Base-by-base conservation (phyloP, 345 rosid genomes). In the Streptanthus diversifolius region DNA sequence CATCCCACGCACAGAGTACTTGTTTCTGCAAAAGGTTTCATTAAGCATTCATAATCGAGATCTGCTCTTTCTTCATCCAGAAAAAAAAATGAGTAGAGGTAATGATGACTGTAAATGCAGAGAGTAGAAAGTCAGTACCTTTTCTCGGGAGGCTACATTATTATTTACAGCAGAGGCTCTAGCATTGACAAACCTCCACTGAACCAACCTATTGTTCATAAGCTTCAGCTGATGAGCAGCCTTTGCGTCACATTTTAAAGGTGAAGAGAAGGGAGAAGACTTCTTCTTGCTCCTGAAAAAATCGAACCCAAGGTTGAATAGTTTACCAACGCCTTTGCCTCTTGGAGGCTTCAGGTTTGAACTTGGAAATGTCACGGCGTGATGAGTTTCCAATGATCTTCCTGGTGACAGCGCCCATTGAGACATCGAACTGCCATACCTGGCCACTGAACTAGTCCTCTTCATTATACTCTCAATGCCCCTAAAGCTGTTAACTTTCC, bases 351-450 rank as follows among this genome's bases (percentile, higher is more conserved):
- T 93, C 80, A 83, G 70, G 75, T 68, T 85, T 5, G 87, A 86
- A 73, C 87, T 87, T 0, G 89, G 84, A 65, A 68, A 25, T 0
- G 79, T 72, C 66, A 79, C 72, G 25, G 73, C 81, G 80, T 48
- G 54, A 48, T 88, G 88, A 54, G 70, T 75, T 70, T 88, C 93
- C 39, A 85, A 77, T 5, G 93, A 83, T 62, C 96, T 74, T 66
- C 95, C 93, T 0, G 95, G 95, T 11, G 98, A 93, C 30, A 88
- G 45, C 1, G 96, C 95, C 96, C 96, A 90, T 44, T 86, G 97
- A 8, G 91, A 88, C 60, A 76, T 76, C 0, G 85, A 80, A 71
- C 82, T 81, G 8, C 84, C 85, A 30, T 82, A 80, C 8, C 84
- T 83, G 0, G 87, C 75, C 0, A 84, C 76, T 22, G 96, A 80